Evolutionary conservation across 805 yeast species (phyloP).

Genomic region (Alloascoidea africana): DNA sequence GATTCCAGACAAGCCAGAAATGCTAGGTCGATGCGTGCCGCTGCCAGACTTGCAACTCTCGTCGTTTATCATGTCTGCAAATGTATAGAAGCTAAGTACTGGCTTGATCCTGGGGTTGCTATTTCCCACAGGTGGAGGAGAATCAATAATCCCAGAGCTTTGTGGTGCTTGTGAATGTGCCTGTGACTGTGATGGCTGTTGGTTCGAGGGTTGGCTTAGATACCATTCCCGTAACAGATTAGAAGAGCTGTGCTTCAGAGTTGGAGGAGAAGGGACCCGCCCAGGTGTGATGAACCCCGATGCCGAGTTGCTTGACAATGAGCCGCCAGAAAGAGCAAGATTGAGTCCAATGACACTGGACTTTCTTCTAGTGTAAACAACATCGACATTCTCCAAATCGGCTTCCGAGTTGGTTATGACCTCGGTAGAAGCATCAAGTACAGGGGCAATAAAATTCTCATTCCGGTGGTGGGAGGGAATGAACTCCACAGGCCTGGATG

Average conservation of each 20-base stretch:
- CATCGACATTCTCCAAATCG: slow-evolving; percentile 54
- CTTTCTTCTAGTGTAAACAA: slow-evolving; percentile 49
- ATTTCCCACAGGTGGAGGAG: no score
- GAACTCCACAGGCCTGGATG: no score
- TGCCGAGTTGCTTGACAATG: no score
- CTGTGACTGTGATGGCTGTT: no score
- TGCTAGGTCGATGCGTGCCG: background rate
- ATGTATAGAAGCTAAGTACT: background rate
- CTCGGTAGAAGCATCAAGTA: slow-evolving; percentile 63
- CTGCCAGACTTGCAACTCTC: background rate
- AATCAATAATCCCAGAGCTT: no score
- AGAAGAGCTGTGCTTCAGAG: no score
- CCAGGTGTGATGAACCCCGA: no score
- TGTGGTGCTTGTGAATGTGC: no score
- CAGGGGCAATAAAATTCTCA: slow-evolving; percentile 70
- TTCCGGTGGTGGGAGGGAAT: slow-evolving; percentile 24
- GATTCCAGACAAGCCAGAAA: background rate
- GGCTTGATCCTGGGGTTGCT: background rate
- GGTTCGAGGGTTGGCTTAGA: no score
- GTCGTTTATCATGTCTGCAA: background rate
- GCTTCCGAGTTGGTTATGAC: slow-evolving; percentile 39
- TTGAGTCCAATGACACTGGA: slow-evolving; percentile 34
- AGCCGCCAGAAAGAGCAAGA: no score
- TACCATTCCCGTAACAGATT: no score
- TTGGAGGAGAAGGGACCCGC: no score